A percentile compares a stretch with the other conserved stretches of the same genome.
Evolutionary conservation across 1,284 basidiomycete species (phyloP).

Genomic region (Ceratobasidium sp.): DNA sequence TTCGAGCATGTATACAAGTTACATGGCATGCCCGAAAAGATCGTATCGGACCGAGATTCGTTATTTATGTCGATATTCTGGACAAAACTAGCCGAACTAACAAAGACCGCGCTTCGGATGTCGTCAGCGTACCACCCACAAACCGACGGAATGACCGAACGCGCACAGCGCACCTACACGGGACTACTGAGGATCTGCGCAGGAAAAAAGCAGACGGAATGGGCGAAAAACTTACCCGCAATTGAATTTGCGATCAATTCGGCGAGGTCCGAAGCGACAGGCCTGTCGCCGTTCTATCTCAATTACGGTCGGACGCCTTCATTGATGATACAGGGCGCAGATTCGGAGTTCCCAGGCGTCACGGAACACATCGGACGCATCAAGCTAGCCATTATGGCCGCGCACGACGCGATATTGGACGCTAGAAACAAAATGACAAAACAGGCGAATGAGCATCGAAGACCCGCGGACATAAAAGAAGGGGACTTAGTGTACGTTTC

Average conservation of each 20-base stretch:
- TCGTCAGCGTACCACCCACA: constrained; percentile 50
- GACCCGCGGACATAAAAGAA: constrained; percentile 43
- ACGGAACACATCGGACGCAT: constrained; percentile 10
- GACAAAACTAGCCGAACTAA: constrained; percentile 44
- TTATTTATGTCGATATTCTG: constrained; percentile 44
- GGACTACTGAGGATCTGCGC: constrained; percentile 46
- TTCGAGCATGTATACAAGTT: constrained; percentile 45
- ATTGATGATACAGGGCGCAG: constrained; percentile 19
- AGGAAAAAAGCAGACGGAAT: constrained; percentile 46
- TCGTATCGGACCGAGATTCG: constrained; percentile 48
- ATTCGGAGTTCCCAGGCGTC: constrained; percentile 47
- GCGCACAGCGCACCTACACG: constrained; percentile 41
- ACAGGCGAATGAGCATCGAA: constrained; percentile 49
- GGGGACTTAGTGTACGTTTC: constrained; percentile 52
- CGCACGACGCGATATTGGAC: constrained; percentile 53
- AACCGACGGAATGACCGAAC: constrained; percentile 46
- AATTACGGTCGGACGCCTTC: constrained; percentile 54
- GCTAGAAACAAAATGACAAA: constrained; percentile 49
- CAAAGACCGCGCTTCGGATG: constrained; percentile 47
- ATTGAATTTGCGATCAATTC: constrained; percentile 52
- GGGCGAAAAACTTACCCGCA: constrained; percentile 45
- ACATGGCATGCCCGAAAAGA: constrained; percentile 54
- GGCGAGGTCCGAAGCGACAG: constrained; percentile 53
- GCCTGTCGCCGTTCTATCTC: constrained; percentile 55
- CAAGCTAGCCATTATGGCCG: constrained; percentile 41